These are phyloP conservation scores for Paecilomyces formosus DNA, from an alignment of 2,329 filamentous ascomycete species.

Conservation along the genomic window DNA sequence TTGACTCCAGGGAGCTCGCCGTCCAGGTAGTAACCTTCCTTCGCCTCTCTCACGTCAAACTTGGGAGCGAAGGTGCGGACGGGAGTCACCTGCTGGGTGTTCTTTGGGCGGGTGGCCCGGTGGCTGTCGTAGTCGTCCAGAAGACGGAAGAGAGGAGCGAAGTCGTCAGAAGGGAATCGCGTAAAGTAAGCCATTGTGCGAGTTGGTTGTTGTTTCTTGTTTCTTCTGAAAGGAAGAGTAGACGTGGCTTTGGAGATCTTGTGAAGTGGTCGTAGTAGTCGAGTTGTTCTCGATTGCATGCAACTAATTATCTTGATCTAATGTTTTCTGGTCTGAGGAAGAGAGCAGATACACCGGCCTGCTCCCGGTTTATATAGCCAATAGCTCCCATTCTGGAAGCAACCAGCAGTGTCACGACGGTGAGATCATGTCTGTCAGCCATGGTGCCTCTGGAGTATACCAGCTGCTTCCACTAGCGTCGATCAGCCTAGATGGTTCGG, in stretches of 20 bases:
- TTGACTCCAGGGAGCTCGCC: conserved; percentile 39
- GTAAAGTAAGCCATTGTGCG: conserved; percentile 35
- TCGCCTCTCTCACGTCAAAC: conserved; percentile 39
- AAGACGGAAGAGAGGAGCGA: conserved; percentile 35
- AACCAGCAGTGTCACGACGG: not conserved
- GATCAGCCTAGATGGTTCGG: conserved; percentile 10
- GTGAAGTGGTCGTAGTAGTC: not conserved
- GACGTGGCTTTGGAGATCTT: conserved; percentile 9
- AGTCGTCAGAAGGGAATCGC: conserved; percentile 24
- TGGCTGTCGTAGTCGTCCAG: conserved; percentile 35
- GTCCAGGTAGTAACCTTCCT: conserved; percentile 35
- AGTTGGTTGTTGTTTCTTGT: conserved; percentile 5
- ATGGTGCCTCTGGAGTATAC: not conserved
- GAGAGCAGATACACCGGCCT: conserved; percentile 4
- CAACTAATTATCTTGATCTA: conserved; percentile 12
- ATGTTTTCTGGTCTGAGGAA: conserved; percentile 5
- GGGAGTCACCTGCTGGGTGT: conserved; percentile 4
- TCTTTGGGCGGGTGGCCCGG: conserved; percentile 15
- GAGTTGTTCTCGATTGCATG: conserved; percentile 3
- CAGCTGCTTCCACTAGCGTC: conserved; percentile 8
- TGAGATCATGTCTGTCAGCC: not conserved
- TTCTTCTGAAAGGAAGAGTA: not conserved
- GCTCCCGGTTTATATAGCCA: not conserved
- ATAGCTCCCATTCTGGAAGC: not conserved
- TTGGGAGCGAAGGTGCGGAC: conserved; percentile 28